Percentiles rank a stretch among this genome's conserved stretches.
Conservation (phyloP, 2,329 filamentous ascomycete species). For the Trematosphaeria pertusa region DNA sequence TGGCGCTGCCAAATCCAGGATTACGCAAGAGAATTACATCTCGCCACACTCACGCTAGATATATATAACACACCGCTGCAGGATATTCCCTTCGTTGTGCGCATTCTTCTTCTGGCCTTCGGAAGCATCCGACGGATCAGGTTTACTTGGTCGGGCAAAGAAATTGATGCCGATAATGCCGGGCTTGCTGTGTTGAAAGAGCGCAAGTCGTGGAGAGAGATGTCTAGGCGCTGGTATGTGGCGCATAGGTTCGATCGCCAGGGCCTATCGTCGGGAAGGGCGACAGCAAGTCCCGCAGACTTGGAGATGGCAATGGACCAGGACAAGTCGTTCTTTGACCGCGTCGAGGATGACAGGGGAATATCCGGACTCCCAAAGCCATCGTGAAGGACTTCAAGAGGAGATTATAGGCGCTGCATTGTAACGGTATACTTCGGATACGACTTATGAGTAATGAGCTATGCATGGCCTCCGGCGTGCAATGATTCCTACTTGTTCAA, state of each 20-base stretch:
- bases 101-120: conserved; percentile 24
- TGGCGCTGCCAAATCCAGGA: conserved; percentile 43
- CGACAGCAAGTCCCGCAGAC: conserved; percentile 10
- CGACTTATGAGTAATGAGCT: too few relatives aligned
- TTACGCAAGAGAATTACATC: conserved; percentile 30
- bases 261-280: conserved; percentile 17
- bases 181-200: conserved; percentile 8
- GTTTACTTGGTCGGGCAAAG: conserved; percentile 14
- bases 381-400: background rate
- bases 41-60: conserved; percentile 32
- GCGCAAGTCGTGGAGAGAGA: conserved; percentile 22
- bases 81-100: conserved; percentile 33
- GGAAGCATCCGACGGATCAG: conserved; percentile 22
- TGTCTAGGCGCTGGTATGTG: conserved; percentile 22
- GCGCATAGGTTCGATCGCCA: conserved; percentile 17
- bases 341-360: background rate
- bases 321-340: conserved; percentile 22
- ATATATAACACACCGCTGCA: conserved; percentile 20
- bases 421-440: conserved; percentile 1
- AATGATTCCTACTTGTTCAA: too few relatives aligned
- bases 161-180: conserved; percentile 6
- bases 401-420: background rate
- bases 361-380: background rate
- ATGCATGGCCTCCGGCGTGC: too few relatives aligned
- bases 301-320: conserved; percentile 22